Base-by-base conservation (phyloP, 1,284 basidiomycete genomes). In the Heliocybe sulcata region DNA sequence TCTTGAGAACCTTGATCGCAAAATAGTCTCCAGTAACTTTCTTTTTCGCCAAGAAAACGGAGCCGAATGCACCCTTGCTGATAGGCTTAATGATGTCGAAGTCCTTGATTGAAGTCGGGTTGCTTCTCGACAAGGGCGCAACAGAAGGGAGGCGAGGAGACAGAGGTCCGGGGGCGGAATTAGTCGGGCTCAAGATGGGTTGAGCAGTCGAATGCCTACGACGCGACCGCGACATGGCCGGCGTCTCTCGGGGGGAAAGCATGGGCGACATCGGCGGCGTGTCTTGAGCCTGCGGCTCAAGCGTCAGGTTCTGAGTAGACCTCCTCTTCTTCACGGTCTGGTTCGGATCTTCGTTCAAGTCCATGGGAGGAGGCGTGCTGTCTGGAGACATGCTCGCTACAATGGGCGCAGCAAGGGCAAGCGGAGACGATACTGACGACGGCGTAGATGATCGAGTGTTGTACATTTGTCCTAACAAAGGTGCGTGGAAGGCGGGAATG, bases 41-140 rank as follows among this genome's bases (percentile, higher is more conserved):
- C 80, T 99, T 99, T 76, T 96, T 97, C 31, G 97, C 93, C 35
- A 99, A 80, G 71, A 97, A 99, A 51, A 99, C 97, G 14, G 94
- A 96, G 12, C 97, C 97, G 66, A 98, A 99, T 1, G 97, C 97
- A 54, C 97, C 97, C 67, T 99, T 98, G 70, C 92, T 95, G 71
- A 99, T 99, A 2, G 97, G 97, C 71, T 99, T 99, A 76, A 99
- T 94, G 65, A 99, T 89, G 68, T 98, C 94, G 65, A 99, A 99
- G 72, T 99, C 97, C 69, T 94, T 98, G 75, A 99, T 98, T 2
- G 94, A 95, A 1, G 96, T 90, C 0, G 92, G 87, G 6, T 86
- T 86, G 12, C 90, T 84, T 25, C 93, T 82, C 12, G 92, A 81
- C 29, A 88, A 72, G 0, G 92, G 89, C 0, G 86, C 87, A 8